Evolutionary conservation across 192 early-diverging fungal genomes (phyloP).

Genomic region (Coemansia sp.): DNA sequence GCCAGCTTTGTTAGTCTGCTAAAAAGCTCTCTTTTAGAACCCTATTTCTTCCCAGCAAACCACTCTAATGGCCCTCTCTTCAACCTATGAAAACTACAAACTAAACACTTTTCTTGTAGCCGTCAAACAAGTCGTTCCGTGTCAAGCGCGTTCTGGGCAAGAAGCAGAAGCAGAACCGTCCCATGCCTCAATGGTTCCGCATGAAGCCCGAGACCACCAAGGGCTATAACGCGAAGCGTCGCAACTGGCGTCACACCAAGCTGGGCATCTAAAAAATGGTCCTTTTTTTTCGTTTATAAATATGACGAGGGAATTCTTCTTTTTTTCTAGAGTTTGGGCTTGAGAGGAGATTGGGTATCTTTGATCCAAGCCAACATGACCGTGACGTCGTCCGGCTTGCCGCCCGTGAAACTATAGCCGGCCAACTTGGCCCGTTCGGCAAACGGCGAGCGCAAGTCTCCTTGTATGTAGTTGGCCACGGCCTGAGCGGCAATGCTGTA

Average conservation of each 20-base stretch:
- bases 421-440: constrained; percentile 52
- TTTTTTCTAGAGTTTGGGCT: constrained; percentile 30
- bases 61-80: too few relatives aligned
- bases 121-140: constrained; percentile 97
- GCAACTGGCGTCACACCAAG: constrained; percentile 99
- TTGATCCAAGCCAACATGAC: constrained; percentile 50
- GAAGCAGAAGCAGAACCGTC: constrained; percentile 98
- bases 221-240: constrained; percentile 98
- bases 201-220: constrained; percentile 93
- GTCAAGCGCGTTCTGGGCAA: constrained; percentile 98
- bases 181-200: constrained; percentile 97
- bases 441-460: constrained; percentile 49
- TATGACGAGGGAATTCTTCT: too few relatives aligned
- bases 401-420: constrained; percentile 41
- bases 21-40: too few relatives aligned
- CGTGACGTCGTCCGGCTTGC: constrained; percentile 55
- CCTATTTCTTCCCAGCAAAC: too few relatives aligned
- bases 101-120: constrained; percentile 50
- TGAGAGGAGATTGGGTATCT: constrained; percentile 21
- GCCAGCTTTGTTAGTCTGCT: too few relatives aligned
- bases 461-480: constrained; percentile 48
- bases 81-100: too few relatives aligned
- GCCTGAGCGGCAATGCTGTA: constrained; percentile 48
- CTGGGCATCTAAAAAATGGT: constrained; percentile 76
- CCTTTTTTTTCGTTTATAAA: too few relatives aligned